These are phyloP conservation scores for Entelexis sorbosivorans DNA, from an alignment of 1,139 yeast genomes.

Conservation along the genomic window DNA sequence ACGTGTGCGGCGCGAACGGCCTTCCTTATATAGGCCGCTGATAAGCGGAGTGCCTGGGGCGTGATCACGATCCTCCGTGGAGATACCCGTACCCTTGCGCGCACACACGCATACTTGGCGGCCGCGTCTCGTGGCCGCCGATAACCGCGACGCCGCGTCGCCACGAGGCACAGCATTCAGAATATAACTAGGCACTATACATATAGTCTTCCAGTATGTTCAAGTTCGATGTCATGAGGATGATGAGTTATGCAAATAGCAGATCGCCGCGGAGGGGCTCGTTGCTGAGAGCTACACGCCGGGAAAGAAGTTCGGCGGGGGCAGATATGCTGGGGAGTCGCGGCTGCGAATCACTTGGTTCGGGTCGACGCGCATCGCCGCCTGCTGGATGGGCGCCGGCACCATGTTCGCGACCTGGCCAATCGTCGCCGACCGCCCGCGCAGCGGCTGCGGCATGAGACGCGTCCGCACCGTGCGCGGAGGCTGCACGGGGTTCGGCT, in stretches of 20 bases:
- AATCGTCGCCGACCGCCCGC: constrained; percentile 35
- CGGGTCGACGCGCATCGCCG: constrained; percentile 35
- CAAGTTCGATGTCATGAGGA: too few species aligned
- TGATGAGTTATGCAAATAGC: too few species aligned
- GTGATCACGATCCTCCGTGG: not conserved
- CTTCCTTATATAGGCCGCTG: not conserved
- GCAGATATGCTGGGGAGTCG: constrained; percentile 35
- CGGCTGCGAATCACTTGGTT: constrained; percentile 33
- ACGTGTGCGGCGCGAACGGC: too few species aligned
- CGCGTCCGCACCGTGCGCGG: constrained; percentile 7
- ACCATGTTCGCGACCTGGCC: constrained; percentile 31
- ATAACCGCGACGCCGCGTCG: too few species aligned
- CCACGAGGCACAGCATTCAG: too few species aligned
- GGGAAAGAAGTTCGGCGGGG: constrained; percentile 32
- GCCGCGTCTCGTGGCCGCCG: too few species aligned
- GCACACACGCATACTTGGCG: too few species aligned
- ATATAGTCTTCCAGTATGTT: too few species aligned
- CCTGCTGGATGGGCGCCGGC: constrained; percentile 35
- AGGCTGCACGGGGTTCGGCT: not conserved
- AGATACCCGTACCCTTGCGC: not conserved
- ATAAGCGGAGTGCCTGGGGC: not conserved
- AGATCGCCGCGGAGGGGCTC: too few species aligned
- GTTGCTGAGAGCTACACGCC: not conserved
- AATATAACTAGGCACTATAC: too few species aligned
- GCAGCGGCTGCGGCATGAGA: constrained; percentile 20